Percentiles rank a stretch among this genome's conserved stretches.
phyloP scores from a whole-genome alignment of 208 protist species.

The Leishmania mexicana region DNA sequence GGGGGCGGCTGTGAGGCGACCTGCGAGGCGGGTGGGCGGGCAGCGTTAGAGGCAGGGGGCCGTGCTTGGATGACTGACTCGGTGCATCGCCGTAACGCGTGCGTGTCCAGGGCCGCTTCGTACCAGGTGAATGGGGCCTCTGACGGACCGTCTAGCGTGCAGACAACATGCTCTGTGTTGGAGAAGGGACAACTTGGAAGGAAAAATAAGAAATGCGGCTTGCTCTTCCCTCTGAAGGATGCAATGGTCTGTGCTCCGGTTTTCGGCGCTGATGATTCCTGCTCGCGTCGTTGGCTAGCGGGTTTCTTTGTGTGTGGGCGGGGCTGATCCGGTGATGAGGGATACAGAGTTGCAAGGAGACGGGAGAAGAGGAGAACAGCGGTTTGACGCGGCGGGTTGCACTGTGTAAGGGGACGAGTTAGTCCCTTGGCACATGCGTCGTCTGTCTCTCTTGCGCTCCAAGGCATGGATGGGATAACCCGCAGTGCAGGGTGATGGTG shows the following conservation, averaged over 20 bases:
- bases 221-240: neutral
- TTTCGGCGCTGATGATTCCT: neutral
- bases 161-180: neutral
- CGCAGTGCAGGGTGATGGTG: neutral
- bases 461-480: neutral
- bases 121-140: neutral
- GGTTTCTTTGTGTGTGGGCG: neutral
- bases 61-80: neutral
- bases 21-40: neutral
- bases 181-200: neutral
- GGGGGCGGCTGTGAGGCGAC: neutral
- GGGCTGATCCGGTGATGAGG: neutral
- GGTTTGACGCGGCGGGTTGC: neutral
- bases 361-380: neutral
- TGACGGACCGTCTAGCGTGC: neutral
- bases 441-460: neutral
- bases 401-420: neutral
- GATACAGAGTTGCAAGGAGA: neutral
- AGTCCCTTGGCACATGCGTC: neutral
- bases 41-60: neutral
- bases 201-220: neutral
- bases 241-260: neutral
- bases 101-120: neutral
- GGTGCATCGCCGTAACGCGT: neutral
- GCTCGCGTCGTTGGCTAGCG: neutral